A percentile compares a stretch with the other conserved stretches of the same genome.
Conservation (phyloP, 2,329 filamentous ascomycete genomes). For the Arthrobotrys musiformis region DNA sequence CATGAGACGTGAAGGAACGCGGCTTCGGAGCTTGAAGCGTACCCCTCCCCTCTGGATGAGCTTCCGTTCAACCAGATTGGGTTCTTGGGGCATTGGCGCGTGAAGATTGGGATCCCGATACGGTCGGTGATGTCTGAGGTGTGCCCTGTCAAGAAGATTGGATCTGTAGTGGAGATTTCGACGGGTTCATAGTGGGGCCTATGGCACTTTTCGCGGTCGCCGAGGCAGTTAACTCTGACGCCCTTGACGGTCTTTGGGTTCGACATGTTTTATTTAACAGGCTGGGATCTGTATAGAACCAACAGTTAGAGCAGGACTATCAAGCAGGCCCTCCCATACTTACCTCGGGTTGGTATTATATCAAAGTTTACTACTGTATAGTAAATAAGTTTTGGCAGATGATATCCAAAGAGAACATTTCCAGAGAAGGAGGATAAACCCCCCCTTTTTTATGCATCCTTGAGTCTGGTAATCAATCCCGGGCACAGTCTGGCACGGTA, state of each 20-base stretch:
- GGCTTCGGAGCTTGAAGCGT: slow-evolving; percentile 1
- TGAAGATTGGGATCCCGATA: slow-evolving; percentile 16
- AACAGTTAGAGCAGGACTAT: no score
- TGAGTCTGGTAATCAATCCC: no score
- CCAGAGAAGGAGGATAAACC: no score
- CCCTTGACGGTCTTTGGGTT: neutral
- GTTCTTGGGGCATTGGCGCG: neutral
- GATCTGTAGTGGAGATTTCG: neutral
- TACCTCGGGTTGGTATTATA: no score
- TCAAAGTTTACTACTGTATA: no score
- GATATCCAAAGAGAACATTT: no score
- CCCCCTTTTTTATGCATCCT: no score
- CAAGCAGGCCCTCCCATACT: no score
- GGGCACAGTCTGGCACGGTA: no score
- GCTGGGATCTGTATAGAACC: neutral
- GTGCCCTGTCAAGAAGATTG: slow-evolving; percentile 4
- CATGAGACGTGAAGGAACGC: slow-evolving; percentile 13
- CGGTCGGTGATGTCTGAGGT: slow-evolving; percentile 15
- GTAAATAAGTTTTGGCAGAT: no score
- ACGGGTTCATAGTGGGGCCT: slow-evolving; percentile 3
- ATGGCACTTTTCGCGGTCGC: neutral
- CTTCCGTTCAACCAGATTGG: neutral
- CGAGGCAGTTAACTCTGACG: slow-evolving; percentile 23
- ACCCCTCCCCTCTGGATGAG: no score
- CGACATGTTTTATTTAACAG: neutral